These are phyloP conservation scores for Fomitopsis betulina DNA, from an alignment of 1,284 basidiomycete genomes.

Conservation along the genomic window DNA sequence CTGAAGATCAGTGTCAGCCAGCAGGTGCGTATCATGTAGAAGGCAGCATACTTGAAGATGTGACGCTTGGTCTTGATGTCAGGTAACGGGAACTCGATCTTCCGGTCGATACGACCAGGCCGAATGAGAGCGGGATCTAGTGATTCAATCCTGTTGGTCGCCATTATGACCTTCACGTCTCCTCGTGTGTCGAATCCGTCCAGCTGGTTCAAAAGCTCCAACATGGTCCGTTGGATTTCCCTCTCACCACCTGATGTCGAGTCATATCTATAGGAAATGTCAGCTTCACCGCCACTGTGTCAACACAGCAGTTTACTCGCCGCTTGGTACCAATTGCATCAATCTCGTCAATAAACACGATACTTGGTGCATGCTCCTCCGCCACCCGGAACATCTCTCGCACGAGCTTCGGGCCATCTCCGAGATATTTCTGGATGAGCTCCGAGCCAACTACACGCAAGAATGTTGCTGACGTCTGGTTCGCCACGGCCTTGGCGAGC, in stretches of 20 bases:
- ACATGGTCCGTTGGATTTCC: conserved; percentile 99
- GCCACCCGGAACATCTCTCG: conserved; percentile 96
- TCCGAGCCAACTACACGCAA: conserved; percentile 97
- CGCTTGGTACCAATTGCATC: conserved; percentile 99
- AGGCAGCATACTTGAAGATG: conserved; percentile 77
- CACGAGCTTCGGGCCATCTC: conserved; percentile 98
- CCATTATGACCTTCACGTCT: conserved; percentile 97
- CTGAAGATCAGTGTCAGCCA: conserved; percentile 30
- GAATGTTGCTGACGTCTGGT: conserved; percentile 99
- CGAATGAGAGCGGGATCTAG: conserved; percentile 98
- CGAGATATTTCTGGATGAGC: conserved; percentile 98
- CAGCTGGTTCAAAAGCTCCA: conserved; percentile 96
- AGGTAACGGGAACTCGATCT: conserved; percentile 95
- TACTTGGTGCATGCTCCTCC: conserved; percentile 97
- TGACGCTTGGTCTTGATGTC: conserved; percentile 97
- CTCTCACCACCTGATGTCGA: conserved; percentile 97
- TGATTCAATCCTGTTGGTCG: conserved; percentile 91
- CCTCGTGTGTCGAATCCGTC: conserved; percentile 99
- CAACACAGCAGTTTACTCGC: conserved; percentile 36
- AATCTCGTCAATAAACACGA: conserved; percentile 99
- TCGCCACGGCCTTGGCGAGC: conserved; percentile 97
- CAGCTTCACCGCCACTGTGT: not conserved
- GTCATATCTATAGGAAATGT: conserved; percentile 63
- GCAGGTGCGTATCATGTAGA: not conserved
- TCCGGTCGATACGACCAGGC: conserved; percentile 97